phyloP scores from a whole-genome alignment of 2,329 filamentous ascomycete genomes.

The Pseudopithomyces maydicus region DNA sequence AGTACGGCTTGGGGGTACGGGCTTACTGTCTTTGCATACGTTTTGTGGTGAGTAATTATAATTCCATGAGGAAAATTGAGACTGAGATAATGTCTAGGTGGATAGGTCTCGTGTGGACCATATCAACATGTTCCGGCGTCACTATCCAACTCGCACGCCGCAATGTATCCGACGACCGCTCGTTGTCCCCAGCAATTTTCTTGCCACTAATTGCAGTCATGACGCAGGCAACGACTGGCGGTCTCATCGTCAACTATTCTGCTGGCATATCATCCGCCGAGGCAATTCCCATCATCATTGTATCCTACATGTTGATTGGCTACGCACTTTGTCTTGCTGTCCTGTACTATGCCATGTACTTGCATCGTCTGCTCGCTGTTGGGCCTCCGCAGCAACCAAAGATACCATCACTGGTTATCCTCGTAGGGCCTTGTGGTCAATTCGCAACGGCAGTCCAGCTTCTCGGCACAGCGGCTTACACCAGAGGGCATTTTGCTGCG shows the following conservation, averaged over 20 bases:
- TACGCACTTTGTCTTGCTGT: slow-evolving; percentile 22
- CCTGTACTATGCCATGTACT: slow-evolving; percentile 20
- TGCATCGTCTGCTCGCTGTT: slow-evolving; percentile 21
- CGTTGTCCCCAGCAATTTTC: slow-evolving; percentile 19
- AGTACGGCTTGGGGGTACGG: slow-evolving; percentile 68
- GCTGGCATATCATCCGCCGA: slow-evolving; percentile 15
- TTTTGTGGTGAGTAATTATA: slow-evolving; percentile 15
- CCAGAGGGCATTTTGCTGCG: slow-evolving; percentile 13
- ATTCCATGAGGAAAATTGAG: not conserved
- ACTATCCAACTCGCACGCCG: slow-evolving; percentile 20
- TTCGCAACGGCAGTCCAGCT: slow-evolving; percentile 23
- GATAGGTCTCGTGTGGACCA: slow-evolving; percentile 26
- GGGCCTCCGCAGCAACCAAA: slow-evolving; percentile 16
- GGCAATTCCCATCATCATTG: slow-evolving; percentile 23
- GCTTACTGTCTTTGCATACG: slow-evolving; percentile 59
- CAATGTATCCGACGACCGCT: slow-evolving; percentile 14
- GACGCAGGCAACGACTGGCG: slow-evolving; percentile 23
- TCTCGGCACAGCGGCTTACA: slow-evolving; percentile 17
- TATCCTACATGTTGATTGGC: slow-evolving; percentile 20
- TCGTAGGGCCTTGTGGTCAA: slow-evolving; percentile 22
- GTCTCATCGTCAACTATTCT: slow-evolving; percentile 17
- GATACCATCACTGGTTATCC: slow-evolving; percentile 16
- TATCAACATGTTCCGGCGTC: slow-evolving; percentile 17
- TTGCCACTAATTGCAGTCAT: slow-evolving; percentile 21
- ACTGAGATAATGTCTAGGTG: not conserved